A percentile compares a stretch with the other conserved stretches of the same genome.
These are phyloP conservation scores for Polyrhizophydium stewartii DNA, from an alignment of 371 early-diverging fungal species.

Conservation along the genomic window DNA sequence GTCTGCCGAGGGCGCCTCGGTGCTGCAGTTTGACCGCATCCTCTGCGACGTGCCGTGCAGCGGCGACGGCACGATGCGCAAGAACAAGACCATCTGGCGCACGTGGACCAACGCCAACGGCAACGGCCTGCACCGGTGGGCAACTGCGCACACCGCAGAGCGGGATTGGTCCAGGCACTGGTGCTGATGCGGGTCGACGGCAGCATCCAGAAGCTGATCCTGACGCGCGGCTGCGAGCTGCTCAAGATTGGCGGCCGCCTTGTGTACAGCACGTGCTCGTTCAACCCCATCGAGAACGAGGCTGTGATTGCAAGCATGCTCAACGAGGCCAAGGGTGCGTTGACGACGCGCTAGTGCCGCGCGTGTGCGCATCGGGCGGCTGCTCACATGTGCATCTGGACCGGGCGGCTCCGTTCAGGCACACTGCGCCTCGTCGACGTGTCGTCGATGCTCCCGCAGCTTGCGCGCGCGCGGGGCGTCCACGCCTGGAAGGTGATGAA, in stretches of 20 bases:
- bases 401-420: constrained; percentile 27
- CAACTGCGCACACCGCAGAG: too few species aligned
- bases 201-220: constrained; percentile 81
- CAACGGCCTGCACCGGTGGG: constrained; percentile 74
- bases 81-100: constrained; percentile 89
- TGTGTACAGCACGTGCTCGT: constrained; percentile 99
- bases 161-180: background rate
- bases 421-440: constrained; percentile 82
- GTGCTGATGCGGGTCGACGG: too few species aligned
- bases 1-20: constrained; percentile 6
- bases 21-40: constrained; percentile 88
- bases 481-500: constrained; percentile 83
- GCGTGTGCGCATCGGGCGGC: too few species aligned
- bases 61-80: constrained; percentile 98
- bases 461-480: constrained; percentile 79
- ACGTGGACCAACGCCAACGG: constrained; percentile 78
- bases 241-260: constrained; percentile 90
- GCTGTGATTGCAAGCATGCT: constrained; percentile 89
- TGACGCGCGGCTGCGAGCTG: constrained; percentile 84
- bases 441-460: constrained; percentile 61
- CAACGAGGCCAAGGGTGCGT: constrained; percentile 45
- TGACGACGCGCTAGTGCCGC: too few species aligned
- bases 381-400: background rate
- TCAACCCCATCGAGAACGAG: constrained; percentile 98
- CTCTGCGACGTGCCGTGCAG: constrained; percentile 98